Evolutionary conservation across 768 basidiomycete genomes (phyloP), one percentile per base, ranked within the genome.

Genomic region (Collybia sordida): DNA sequence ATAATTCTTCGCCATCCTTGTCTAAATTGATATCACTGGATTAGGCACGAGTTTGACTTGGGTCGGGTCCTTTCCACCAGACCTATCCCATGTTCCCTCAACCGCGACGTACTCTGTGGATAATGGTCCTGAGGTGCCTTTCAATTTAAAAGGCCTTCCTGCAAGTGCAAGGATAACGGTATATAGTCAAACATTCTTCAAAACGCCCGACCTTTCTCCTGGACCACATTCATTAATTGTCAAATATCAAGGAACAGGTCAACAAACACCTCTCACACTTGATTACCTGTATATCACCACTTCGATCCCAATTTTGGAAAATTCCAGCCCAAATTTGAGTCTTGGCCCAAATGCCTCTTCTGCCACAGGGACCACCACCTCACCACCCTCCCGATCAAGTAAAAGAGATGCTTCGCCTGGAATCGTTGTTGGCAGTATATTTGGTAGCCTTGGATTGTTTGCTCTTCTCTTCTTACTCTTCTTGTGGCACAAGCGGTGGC

Each of bases 131-230:
- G 52, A 52, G 5, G 49, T 47, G 14, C 47, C 36, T 17, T 66
- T 65, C 42, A 36, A 58, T 4, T 45, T 66, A 11, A 50, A 50
- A 41, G 65, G 60, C 12, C 55, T 63, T 9, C 15, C 57, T 12
- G 47, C 43, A 19, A 27, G 27, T 0, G 12, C 39, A 8, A 27
- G 47, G 0, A 22, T 38, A 2, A 64, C 59, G 1, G 3, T 50
- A 3, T 64, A 59, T 44, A 60, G 64, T 44, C 60, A 64, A 54
- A 50, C 57, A 22, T 58, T 64, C 43, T 67, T 69, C 51, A 50
- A 53, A 14, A 65, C 64, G 3, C 48, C 58, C 4, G 42, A 49
- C 1, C 42, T 62, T 11, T 24, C 55, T 12, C 15, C 45, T 1
- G 65, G 63, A 2, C 47, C 40, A 14, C 65, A 69, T 25, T 53